Evolutionary conservation across 129 eudicot genomes (phyloP).

Genomic region (Sambucus nigra): DNA sequence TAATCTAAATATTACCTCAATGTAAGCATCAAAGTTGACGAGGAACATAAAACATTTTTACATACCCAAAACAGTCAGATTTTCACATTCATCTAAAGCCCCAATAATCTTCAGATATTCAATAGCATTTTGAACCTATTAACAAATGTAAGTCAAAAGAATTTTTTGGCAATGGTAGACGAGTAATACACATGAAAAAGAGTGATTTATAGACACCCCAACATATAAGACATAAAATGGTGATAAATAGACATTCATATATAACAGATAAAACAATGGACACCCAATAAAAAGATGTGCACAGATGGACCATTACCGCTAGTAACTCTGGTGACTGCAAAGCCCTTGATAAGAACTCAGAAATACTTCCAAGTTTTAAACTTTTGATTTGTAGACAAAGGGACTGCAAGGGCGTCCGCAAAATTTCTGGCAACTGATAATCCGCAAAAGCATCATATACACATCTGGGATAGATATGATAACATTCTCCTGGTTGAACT

Average conservation of each 20-base stretch:
- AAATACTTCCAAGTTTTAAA: constrained; percentile 80
- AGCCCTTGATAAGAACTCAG: constrained; percentile 86
- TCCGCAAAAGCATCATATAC: constrained; percentile 84
- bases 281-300: neutral
- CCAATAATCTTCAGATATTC: constrained; percentile 86
- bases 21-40: constrained; percentile 5
- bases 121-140: constrained; percentile 88
- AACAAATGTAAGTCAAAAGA: neutral
- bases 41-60: constrained; percentile 1
- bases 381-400: constrained; percentile 95
- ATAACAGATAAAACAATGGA: neutral
- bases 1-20: constrained; percentile 1
- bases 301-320: constrained; percentile 59
- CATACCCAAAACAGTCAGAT: constrained; percentile 78
- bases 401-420: constrained; percentile 95
- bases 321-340: constrained; percentile 83
- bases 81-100: constrained; percentile 81
- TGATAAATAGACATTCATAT: no score
- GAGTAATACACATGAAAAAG: neutral
- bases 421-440: constrained; percentile 88
- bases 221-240: no score
- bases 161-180: neutral
- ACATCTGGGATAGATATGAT: constrained; percentile 91
- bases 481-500: constrained; percentile 98
- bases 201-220: no score